Evolutionary conservation across 2,329 filamentous ascomycete genomes (phyloP).

Genomic region (Fusarium nodosum): DNA sequence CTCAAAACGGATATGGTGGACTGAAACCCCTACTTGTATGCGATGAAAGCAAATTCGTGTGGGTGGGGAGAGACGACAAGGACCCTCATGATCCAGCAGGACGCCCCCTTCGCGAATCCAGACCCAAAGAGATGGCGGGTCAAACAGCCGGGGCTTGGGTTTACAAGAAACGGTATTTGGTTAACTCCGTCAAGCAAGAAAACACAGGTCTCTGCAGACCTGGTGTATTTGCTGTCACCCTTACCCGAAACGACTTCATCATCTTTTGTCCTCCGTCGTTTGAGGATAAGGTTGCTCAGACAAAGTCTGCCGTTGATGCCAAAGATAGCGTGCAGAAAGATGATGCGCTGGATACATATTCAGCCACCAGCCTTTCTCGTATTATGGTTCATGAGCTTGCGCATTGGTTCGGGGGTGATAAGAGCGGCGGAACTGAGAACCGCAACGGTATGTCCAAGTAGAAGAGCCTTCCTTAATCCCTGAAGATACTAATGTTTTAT

Average conservation of each 20-base stretch:
- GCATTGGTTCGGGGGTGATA: constrained; percentile 6
- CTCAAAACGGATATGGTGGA: constrained; percentile 9
- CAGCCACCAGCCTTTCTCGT: background rate
- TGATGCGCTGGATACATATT: background rate
- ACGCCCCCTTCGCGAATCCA: background rate
- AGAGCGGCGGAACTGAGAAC: background rate
- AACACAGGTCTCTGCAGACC: background rate
- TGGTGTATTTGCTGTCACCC: background rate
- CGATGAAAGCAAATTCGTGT: constrained; percentile 11
- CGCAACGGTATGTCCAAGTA: background rate
- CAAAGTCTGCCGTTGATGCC: constrained; percentile 2
- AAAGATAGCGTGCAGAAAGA: constrained; percentile 1
- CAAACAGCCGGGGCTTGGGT: background rate
- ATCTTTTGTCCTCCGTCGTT: constrained; percentile 3
- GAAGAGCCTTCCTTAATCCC: fast-evolving
- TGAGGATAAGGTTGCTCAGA: background rate
- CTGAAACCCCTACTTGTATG: constrained; percentile 5
- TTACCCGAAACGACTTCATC: background rate
- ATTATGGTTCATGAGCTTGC: constrained; percentile 16
- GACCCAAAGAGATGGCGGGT: background rate
- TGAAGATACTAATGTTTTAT: background rate
- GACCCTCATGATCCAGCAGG: background rate
- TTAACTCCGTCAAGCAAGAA: background rate
- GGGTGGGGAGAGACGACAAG: constrained; percentile 5
- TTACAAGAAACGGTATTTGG: background rate